A percentile compares a stretch with the other conserved stretches of the same genome.
Evolutionary conservation across 1,284 basidiomycete species (phyloP).

Genomic region (Trichosporon coremiiforme): DNA sequence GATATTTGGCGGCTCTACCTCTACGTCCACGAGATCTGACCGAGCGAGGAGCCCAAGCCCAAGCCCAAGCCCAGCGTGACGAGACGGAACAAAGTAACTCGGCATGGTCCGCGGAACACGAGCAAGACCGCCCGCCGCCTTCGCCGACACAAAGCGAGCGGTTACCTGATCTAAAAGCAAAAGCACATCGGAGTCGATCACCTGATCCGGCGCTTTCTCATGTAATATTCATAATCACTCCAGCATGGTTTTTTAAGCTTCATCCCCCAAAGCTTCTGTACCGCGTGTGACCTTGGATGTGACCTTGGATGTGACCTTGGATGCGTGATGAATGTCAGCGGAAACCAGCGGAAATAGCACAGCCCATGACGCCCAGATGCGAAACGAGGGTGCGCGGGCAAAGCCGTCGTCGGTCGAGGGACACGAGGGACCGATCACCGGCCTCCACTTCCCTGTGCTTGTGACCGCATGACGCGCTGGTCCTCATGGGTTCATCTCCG

Average conservation of each 20-base stretch:
- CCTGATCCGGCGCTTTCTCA: not conserved
- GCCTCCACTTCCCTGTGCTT: not conserved
- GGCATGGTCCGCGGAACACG: not conserved
- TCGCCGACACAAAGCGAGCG: not conserved
- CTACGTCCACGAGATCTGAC: not conserved
- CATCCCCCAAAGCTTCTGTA: not conserved
- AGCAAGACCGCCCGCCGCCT: not conserved
- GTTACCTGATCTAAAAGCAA: not conserved
- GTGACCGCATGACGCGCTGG: not conserved
- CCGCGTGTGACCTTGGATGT: constrained; percentile 1
- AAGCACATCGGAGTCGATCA: not conserved
- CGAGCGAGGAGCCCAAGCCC: too few species aligned
- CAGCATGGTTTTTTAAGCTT: not conserved
- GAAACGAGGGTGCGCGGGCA: constrained; percentile 1
- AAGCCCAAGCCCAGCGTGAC: too few species aligned
- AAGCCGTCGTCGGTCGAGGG: too few species aligned
- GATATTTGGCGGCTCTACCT: too few species aligned
- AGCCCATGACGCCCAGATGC: not conserved
- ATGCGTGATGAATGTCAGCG: too few species aligned
- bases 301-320: too few species aligned
- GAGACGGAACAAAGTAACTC: not conserved
- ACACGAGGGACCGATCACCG: constrained; percentile 5
- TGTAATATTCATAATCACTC: not conserved
- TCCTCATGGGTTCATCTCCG: not conserved
- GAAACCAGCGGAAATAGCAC: constrained; percentile 13